Conservation (phyloP, 2,329 filamentous ascomycete species). For the Onygenales sp. region DNA sequence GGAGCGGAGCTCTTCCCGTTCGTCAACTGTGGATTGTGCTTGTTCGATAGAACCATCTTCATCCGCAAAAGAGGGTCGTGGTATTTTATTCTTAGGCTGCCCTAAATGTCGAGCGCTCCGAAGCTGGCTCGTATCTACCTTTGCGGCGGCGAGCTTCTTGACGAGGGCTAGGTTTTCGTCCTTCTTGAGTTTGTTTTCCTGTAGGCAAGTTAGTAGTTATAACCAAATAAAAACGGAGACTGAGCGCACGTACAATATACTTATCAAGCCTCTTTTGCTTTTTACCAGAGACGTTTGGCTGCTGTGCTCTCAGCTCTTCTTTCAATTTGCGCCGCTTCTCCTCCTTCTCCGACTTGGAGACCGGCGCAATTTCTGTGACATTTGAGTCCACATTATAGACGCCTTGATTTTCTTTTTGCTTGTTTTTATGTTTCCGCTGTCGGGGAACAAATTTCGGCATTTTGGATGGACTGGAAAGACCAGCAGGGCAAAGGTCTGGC, state of each 20-base stretch:
- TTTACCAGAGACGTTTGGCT: slow-evolving; percentile 51
- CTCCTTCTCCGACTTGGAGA: slow-evolving; percentile 44
- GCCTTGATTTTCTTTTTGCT: slow-evolving; percentile 10
- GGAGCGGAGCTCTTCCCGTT: not conserved
- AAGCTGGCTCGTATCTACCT: slow-evolving; percentile 73
- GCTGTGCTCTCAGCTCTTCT: slow-evolving; percentile 44
- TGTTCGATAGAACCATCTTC: slow-evolving; percentile 11
- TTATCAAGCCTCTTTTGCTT: slow-evolving; percentile 61
- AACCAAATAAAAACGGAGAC: not conserved
- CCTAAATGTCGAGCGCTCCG: slow-evolving; percentile 70
- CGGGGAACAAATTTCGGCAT: slow-evolving; percentile 45
- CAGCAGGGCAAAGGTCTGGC: not conserved
- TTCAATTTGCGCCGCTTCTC: slow-evolving; percentile 43
- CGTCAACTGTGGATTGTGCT: not conserved
- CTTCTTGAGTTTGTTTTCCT: slow-evolving; percentile 85
- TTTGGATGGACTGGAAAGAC: slow-evolving; percentile 4
- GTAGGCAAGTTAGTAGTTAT: slow-evolving; percentile 6
- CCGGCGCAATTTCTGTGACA: slow-evolving; percentile 31
- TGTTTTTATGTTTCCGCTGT: slow-evolving; percentile 48
- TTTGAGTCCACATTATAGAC: slow-evolving; percentile 36
- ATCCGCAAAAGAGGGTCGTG: slow-evolving; percentile 7
- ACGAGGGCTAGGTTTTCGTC: slow-evolving; percentile 82
- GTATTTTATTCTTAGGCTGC: slow-evolving; percentile 47
- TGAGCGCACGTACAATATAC: slow-evolving; percentile 46
- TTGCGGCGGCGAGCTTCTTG: slow-evolving; percentile 68